Evolutionary conservation across 2,329 filamentous ascomycete genomes (phyloP).

Genomic region (Drechslerella stenobrocha): DNA sequence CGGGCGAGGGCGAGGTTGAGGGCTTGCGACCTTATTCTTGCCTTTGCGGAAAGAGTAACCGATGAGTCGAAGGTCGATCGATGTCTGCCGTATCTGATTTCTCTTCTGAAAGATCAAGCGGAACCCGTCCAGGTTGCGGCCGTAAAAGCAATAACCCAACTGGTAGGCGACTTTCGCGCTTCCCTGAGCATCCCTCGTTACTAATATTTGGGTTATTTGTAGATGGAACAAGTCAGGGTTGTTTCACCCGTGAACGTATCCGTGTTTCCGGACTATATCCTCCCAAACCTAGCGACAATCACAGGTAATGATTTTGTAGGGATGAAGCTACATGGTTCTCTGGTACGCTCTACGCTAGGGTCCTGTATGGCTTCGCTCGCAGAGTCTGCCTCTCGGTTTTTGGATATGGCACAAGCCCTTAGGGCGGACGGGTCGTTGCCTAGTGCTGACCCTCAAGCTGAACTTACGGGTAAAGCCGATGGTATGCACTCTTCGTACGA

Average conservation of each 20-base stretch:
- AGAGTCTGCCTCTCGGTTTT: constrained; percentile 77
- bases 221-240: constrained; percentile 78
- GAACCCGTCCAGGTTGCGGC: constrained; percentile 85
- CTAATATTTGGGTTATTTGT: constrained; percentile 28
- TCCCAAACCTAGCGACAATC: constrained; percentile 59
- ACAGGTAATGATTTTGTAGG: constrained; percentile 58
- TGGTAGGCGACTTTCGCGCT: constrained; percentile 57
- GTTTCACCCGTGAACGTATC: constrained; percentile 77
- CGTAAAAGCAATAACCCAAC: constrained; percentile 81
- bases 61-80: constrained; percentile 96
- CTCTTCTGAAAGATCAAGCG: constrained; percentile 76
- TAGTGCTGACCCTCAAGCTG: constrained; percentile 75
- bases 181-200: constrained; percentile 3
- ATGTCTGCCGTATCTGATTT: constrained; percentile 85
- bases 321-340: constrained; percentile 55
- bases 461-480: constrained; percentile 84
- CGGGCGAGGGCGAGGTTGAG: constrained; percentile 83
- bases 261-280: constrained; percentile 69
- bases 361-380: constrained; percentile 88
- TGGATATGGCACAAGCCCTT: constrained; percentile 88
- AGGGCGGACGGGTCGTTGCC: constrained; percentile 80
- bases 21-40: constrained; percentile 86
- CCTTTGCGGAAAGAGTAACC: constrained; percentile 85
- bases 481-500: constrained; percentile 61
- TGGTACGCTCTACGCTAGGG: constrained; percentile 88